Evolutionary conservation across 768 basidiomycete species (phyloP).

Genomic region (Amanita muscaria): DNA sequence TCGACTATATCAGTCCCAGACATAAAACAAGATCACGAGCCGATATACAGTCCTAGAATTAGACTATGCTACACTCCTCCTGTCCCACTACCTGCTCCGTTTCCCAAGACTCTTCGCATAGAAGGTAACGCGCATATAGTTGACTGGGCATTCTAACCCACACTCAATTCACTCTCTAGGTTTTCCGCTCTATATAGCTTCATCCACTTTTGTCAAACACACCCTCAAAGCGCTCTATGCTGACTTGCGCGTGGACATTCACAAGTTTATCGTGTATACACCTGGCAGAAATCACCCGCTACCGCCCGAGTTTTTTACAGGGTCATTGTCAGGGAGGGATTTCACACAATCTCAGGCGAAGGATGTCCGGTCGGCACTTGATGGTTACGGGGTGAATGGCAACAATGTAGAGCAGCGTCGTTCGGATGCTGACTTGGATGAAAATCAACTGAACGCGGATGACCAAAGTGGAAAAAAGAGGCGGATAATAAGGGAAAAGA

Average conservation of each 20-base stretch:
- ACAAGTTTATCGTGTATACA: conserved; percentile 35
- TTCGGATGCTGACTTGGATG: background rate
- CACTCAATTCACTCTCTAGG: conserved; percentile 29
- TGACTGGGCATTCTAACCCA: background rate
- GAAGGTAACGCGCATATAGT: conserved; percentile 47
- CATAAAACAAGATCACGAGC: conserved; percentile 23
- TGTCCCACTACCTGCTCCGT: conserved; percentile 51
- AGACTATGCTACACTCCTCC: conserved; percentile 65
- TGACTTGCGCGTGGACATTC: conserved; percentile 49
- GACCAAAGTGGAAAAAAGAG: conserved; percentile 15
- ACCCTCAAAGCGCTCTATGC: conserved; percentile 71
- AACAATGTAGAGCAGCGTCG: background rate
- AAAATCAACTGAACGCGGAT: background rate
- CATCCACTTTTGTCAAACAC: conserved; percentile 60
- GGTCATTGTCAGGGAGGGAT: background rate
- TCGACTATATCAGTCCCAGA: background rate
- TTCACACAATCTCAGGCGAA: too few relatives aligned
- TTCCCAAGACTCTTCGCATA: conserved; percentile 58
- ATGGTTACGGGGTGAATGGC: too few relatives aligned
- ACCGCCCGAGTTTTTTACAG: conserved; percentile 1
- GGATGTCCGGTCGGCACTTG: too few relatives aligned
- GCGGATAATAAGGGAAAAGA: conserved; percentile 42
- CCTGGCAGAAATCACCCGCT: conserved; percentile 13
- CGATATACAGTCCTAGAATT: conserved; percentile 57
- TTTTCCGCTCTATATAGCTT: conserved; percentile 62